These are phyloP conservation scores for Penicillium paradoxum DNA, from an alignment of 495 filamentous ascomycete genomes.

Conservation along the genomic window DNA sequence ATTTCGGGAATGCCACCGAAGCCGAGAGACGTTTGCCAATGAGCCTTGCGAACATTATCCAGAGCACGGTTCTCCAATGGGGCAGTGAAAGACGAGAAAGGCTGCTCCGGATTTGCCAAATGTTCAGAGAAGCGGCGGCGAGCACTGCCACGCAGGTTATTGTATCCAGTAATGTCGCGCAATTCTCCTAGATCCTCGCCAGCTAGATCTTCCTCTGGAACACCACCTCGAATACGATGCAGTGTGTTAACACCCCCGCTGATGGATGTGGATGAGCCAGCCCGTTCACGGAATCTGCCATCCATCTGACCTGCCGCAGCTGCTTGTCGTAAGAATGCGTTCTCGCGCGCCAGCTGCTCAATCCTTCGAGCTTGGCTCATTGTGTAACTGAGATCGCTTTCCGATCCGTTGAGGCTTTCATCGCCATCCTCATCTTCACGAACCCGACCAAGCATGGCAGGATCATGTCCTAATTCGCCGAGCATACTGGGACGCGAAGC, in stretches of 20 bases:
- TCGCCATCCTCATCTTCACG: slow-evolving; percentile 81
- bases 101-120: slow-evolving; percentile 47
- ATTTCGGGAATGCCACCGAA: slow-evolving; percentile 67
- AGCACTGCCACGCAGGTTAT: slow-evolving; percentile 34
- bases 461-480: slow-evolving; percentile 70
- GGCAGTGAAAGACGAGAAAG: slow-evolving; percentile 47
- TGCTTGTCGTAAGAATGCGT: slow-evolving; percentile 63
- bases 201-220: slow-evolving; percentile 68
- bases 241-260: slow-evolving; percentile 50
- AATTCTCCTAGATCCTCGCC: slow-evolving; percentile 66
- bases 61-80: slow-evolving; percentile 67
- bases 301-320: slow-evolving; percentile 54
- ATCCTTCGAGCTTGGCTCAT: slow-evolving; percentile 62
- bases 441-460: slow-evolving; percentile 66
- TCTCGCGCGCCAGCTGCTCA: slow-evolving; percentile 68
- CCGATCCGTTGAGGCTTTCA: slow-evolving; percentile 63
- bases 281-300: slow-evolving; percentile 58
- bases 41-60: slow-evolving; percentile 72
- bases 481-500: slow-evolving; percentile 83
- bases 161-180: slow-evolving; percentile 51
- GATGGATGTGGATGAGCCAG: slow-evolving; percentile 47
- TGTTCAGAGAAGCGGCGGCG: slow-evolving; percentile 62
- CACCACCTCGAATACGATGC: slow-evolving; percentile 57
- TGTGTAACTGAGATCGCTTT: slow-evolving; percentile 52
- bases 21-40: slow-evolving; percentile 84